phyloP scores from a whole-genome alignment of 2,329 filamentous ascomycete species.

The Trichoderma koningiopsis region DNA sequence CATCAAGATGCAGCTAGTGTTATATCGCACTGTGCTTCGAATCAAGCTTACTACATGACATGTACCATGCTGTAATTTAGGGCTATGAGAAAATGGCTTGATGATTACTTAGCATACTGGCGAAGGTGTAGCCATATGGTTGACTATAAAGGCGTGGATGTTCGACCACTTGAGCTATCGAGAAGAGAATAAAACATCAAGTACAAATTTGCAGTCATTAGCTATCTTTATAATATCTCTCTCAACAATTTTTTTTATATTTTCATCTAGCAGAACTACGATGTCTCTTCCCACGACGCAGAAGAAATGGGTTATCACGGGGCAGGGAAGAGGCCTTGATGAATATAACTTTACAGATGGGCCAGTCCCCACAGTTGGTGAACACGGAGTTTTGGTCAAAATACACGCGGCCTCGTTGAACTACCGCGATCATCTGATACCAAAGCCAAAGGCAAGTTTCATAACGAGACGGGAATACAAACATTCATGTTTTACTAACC shows the following conservation, averaged over 20 bases:
- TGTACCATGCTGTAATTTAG: background rate
- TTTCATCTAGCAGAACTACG: background rate
- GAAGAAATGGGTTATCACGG: background rate
- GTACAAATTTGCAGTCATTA: background rate
- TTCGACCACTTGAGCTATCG: background rate
- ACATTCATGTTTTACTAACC: background rate
- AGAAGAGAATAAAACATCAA: background rate
- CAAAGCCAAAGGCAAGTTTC: background rate
- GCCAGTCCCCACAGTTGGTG: background rate
- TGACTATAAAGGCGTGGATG: background rate
- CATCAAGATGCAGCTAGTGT: background rate
- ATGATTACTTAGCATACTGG: background rate
- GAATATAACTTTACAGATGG: background rate
- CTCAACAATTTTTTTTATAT: background rate
- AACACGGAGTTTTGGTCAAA: background rate
- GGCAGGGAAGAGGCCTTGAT: background rate
- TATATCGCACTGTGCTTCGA: background rate
- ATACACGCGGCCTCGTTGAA: background rate
- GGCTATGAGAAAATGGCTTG: background rate
- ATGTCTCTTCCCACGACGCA: background rate
- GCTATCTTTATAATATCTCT: background rate
- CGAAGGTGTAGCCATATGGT: background rate
- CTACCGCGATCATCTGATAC: background rate
- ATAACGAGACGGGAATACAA: background rate
- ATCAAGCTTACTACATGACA: background rate